Conservation (phyloP, 306 rosid species). For the Alnus glutinosa region DNA sequence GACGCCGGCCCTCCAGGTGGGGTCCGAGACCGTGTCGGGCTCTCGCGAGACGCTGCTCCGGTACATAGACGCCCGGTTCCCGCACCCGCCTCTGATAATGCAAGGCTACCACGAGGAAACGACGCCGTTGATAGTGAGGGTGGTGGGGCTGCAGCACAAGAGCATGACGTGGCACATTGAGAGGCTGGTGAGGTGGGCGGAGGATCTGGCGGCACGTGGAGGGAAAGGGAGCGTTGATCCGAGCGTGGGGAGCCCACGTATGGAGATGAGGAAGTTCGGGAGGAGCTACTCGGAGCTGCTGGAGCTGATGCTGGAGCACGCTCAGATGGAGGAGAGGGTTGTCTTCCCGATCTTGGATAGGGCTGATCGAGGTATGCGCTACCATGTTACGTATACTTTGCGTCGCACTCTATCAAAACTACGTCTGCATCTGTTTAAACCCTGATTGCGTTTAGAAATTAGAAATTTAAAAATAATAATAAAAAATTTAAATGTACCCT, state of each 20-base stretch:
- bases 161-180: slow-evolving; percentile 70
- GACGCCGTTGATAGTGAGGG: slow-evolving; percentile 51
- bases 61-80: slow-evolving; percentile 63
- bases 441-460: too few species aligned
- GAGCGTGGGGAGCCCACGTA: slow-evolving; percentile 62
- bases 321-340: slow-evolving; percentile 80
- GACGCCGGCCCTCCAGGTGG: slow-evolving; percentile 52
- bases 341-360: slow-evolving; percentile 73
- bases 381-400: not conserved
- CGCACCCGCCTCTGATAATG: slow-evolving; percentile 40
- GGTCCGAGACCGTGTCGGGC: slow-evolving; percentile 66
- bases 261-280: slow-evolving; percentile 77
- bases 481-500: too few species aligned
- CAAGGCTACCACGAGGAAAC: slow-evolving; percentile 13
- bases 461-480: too few species aligned
- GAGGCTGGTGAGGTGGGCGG: slow-evolving; percentile 75
- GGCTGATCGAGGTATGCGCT: slow-evolving; percentile 67
- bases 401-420: too few species aligned
- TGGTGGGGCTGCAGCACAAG: slow-evolving; percentile 63
- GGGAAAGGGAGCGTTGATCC: slow-evolving; percentile 67
- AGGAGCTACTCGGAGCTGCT: slow-evolving; percentile 74
- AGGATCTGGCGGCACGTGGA: slow-evolving; percentile 69
- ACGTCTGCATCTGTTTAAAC: too few species aligned
- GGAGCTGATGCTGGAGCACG: slow-evolving; percentile 84
- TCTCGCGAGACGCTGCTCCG: slow-evolving; percentile 58